Evolutionary conservation across 495 filamentous ascomycete species (phyloP).

Genomic region (Lasiosphaeris hirsuta): DNA sequence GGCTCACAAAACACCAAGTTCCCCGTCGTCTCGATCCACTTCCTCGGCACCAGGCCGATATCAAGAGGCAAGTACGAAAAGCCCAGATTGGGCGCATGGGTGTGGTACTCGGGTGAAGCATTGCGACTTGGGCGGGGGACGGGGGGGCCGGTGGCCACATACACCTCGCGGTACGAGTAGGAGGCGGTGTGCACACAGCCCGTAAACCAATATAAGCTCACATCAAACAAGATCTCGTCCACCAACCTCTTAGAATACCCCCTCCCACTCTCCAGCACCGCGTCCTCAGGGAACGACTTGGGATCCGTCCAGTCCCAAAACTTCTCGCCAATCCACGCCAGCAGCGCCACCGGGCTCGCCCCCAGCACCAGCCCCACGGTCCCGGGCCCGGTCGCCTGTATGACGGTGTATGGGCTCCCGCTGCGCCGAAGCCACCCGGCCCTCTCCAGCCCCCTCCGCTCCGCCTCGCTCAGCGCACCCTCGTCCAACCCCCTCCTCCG

Average conservation of each 20-base stretch:
- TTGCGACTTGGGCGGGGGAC: background rate
- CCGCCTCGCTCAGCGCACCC: slow-evolving; percentile 11
- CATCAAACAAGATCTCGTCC: slow-evolving; percentile 54
- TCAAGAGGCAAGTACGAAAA: slow-evolving; percentile 58
- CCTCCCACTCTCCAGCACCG: background rate
- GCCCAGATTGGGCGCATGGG: slow-evolving; percentile 46
- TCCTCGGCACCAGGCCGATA: slow-evolving; percentile 44
- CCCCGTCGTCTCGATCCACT: slow-evolving; percentile 46
- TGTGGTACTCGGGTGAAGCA: slow-evolving; percentile 8
- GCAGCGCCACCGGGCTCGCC: slow-evolving; percentile 57
- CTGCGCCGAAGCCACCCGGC: slow-evolving; percentile 10
- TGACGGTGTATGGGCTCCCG: slow-evolving; percentile 51
- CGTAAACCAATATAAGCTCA: slow-evolving; percentile 66
- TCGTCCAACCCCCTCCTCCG: no score
- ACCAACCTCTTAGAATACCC: slow-evolving; percentile 20
- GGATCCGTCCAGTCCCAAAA: slow-evolving; percentile 60
- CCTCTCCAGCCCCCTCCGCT: slow-evolving; percentile 14
- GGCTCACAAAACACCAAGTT: slow-evolving; percentile 37
- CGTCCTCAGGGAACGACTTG: slow-evolving; percentile 11
- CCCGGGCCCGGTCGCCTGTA: slow-evolving; percentile 56
- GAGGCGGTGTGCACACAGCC: slow-evolving; percentile 53
- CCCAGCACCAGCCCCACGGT: slow-evolving; percentile 58
- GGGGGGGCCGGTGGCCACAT: slow-evolving; percentile 25
- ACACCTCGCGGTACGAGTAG: slow-evolving; percentile 46
- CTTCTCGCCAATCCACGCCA: slow-evolving; percentile 71